Evolutionary conservation across 2,329 filamentous ascomycete genomes (phyloP), one percentile per base, ranked within the genome.

Genomic region (Penicillium crustosum): DNA sequence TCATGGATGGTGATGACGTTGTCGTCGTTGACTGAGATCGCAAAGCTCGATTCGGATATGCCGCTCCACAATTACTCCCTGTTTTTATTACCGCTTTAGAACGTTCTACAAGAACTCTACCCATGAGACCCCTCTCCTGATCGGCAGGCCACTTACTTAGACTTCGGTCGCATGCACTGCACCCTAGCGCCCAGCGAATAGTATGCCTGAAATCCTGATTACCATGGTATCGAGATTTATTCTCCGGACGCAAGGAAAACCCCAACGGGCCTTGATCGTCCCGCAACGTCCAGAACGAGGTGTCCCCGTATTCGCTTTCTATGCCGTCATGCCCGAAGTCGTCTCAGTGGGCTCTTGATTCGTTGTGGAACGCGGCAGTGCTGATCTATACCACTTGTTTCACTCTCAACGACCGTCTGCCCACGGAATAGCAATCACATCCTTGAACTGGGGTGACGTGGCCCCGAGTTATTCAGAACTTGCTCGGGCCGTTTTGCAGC

Each of bases 1-100:
- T 70, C 42, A 69, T 71, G 67, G 71, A 74, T 57, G 65, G 48
- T 6, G 72, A 73, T 42, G 73, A 75, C 53, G 66, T 75, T 29
- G 71, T 75, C 47, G 59, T 75, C n/a, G 65, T 75, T 55, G 66
- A 73, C 50, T 71, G 62, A 66, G 41, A 38, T 39, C 36, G 21
- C 35, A 43, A 39, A 27, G 6, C 7, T 49, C 23, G 48, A 29
- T 31, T 35, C 6, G 8, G 36, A 12, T 36, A 21, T 47, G 15
- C 13, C 21, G 39, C 36, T 57, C 48, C 48, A 55, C 48, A 38
- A 35, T 29, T 35, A 4, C 39, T 17, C 35, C 35, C 23, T 29
- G n/a, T 15, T 47, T 27, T 56, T 21, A 23, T 38, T 31, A 13
- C 21, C 17, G 33, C 15, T 38, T 19, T 57, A 25, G 54, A 61